Conservation (phyloP, 257 asterid species). For the Forsythia viridissima region DNA sequence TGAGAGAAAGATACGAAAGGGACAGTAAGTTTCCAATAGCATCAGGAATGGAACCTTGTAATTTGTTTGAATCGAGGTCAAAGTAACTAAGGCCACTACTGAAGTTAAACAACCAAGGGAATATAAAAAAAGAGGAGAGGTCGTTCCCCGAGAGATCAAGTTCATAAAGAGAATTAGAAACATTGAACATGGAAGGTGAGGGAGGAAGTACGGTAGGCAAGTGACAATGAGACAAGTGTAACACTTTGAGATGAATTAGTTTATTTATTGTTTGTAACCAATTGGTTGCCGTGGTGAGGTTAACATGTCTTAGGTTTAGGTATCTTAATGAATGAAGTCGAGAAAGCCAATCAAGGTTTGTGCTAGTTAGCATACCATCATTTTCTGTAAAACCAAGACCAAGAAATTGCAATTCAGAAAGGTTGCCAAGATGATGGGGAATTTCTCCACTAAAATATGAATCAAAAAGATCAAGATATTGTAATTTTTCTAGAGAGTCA, state of each 20-base stretch:
- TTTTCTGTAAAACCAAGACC: too few species aligned
- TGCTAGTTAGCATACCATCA: not conserved
- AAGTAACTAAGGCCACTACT: slow-evolving; percentile 7
- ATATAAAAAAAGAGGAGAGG: not conserved
- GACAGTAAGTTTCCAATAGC: too few species aligned
- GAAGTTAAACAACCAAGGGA: slow-evolving; percentile 17
- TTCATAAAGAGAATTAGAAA: slow-evolving; percentile 12
- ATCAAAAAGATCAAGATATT: not conserved
- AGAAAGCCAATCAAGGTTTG: slow-evolving; percentile 25
- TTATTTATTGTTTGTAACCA: slow-evolving; percentile 19
- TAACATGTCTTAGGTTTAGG: slow-evolving; percentile 4
- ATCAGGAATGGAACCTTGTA: slow-evolving; percentile 9
- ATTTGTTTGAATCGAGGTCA: not conserved
- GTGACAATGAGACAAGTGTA: not conserved
- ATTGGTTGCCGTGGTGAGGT: slow-evolving; percentile 16
- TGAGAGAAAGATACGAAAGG: too few species aligned
- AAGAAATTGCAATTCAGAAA: slow-evolving; percentile 7
- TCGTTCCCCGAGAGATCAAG: slow-evolving; percentile 1
- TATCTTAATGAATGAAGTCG: slow-evolving; percentile 6
- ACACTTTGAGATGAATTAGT: not conserved
- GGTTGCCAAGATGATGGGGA: slow-evolving; percentile 3
- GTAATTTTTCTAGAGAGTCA: slow-evolving; percentile 4
- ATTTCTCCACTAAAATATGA: not conserved
- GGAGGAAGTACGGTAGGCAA: not conserved
- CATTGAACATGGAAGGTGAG: not conserved